Percentiles rank a stretch among this genome's conserved stretches.
Conservation (phyloP, 768 basidiomycete species). For the Panellus pusillus region DNA sequence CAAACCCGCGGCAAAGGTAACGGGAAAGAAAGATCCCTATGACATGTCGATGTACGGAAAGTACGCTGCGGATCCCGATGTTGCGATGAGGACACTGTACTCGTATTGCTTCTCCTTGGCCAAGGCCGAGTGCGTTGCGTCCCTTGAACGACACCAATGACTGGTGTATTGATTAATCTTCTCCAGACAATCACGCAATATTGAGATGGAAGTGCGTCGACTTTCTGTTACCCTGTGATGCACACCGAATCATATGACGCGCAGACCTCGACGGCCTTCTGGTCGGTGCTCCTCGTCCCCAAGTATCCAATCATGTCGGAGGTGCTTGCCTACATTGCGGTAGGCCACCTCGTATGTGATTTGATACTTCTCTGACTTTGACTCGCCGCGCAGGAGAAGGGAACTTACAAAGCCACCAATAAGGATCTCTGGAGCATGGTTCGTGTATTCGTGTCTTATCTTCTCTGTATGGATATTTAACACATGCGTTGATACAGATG, state of each 20-base stretch:
- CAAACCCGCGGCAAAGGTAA: conserved; percentile 41
- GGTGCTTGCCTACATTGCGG: conserved; percentile 65
- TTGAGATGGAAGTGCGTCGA: conserved; percentile 72
- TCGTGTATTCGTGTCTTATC: conserved; percentile 19
- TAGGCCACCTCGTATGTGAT: conserved; percentile 29
- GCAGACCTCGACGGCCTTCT: conserved; percentile 70
- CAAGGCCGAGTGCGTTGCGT: conserved; percentile 63
- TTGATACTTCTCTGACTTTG: neutral
- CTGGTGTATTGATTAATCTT: neutral
- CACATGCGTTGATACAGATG: conserved; percentile 44
- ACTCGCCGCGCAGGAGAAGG: conserved; percentile 44
- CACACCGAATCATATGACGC: neutral
- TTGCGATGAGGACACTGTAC: conserved; percentile 67
- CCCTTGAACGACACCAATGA: neutral
- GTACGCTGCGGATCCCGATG: conserved; percentile 48
- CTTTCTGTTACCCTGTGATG: neutral
- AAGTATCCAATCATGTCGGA: conserved; percentile 67
- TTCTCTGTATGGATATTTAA: neutral
- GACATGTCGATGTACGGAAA: conserved; percentile 50
- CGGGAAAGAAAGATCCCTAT: conserved; percentile 48
- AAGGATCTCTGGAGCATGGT: conserved; percentile 90
- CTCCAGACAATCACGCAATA: conserved; percentile 65
- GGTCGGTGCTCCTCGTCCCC: conserved; percentile 72
- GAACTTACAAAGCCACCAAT: conserved; percentile 73
- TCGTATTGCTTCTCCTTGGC: conserved; percentile 67